Evolutionary conservation across 2,329 filamentous ascomycete species (phyloP), one percentile per base, ranked within the genome.

Genomic region (Dothideomycetes sp.): DNA sequence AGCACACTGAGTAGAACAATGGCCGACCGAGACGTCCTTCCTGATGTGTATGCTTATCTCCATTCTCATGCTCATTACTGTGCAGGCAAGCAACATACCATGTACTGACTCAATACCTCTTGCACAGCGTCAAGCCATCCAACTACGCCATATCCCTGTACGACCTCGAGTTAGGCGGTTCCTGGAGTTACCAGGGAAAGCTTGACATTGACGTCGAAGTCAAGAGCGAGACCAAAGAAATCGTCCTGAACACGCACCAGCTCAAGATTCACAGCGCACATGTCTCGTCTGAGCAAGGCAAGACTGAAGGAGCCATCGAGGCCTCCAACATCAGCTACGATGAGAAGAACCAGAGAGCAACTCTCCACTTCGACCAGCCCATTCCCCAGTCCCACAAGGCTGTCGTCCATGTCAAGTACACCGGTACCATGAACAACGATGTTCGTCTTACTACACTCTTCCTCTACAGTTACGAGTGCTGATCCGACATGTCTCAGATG

Each of bases 71-170:
- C 30, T 17, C 6, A 17, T 15, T 20, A n/a, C n/a, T 4, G 8
- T n/a, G 12, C 15, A 16, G 7, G 15, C 32, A 9, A 5, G 22
- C 20, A 15, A 7, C 11, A 4, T 12, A 8, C 15, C 20, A 17
- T 4, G 6, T 3, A 25, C 25, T 43, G 25, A 43, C 22, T 23
- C 13, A 8, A 6, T 13, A 10, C 32, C 3, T 25, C 9, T 8
- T 24, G 11, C 33, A 28, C 46, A 80, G 76, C 57, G 78, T 89
- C 58, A 89, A 86, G 67, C 87, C 91, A 2, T 68, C 71, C 47
- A 86, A 96, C 67, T 98, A 98, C 66, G 70, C 76, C 55, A 71
- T 98, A 50, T 85, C 81, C 42, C 74, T 98, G 52, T 78, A 72
- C 57, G 81, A 91, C 53, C 68, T 98, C 49, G 80, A 94, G 52